Conservation (phyloP, 768 basidiomycete genomes). For the Erythrobasidium yunnanense region DNA sequence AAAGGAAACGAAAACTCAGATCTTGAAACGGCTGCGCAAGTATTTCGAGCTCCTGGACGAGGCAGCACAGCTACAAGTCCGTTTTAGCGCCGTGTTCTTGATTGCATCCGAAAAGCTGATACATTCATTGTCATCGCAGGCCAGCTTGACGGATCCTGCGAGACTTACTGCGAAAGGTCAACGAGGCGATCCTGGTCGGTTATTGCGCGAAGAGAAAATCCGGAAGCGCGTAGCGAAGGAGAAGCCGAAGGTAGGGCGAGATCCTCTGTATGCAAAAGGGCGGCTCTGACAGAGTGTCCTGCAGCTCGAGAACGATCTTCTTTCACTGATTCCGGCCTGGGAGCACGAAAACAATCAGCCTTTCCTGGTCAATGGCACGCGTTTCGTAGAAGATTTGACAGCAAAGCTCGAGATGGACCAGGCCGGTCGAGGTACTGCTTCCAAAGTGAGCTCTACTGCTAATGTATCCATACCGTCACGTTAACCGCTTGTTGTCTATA, state of each 20-base stretch:
- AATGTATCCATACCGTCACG: background rate
- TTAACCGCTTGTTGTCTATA: background rate
- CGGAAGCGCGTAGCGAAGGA: slow-evolving; percentile 82
- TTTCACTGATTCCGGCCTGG: slow-evolving; percentile 69
- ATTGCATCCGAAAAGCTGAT: too few relatives aligned
- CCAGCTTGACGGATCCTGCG: slow-evolving; percentile 66
- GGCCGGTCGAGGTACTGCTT: slow-evolving; percentile 62
- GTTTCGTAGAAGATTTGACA: slow-evolving; percentile 66
- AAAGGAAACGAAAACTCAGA: slow-evolving; percentile 60
- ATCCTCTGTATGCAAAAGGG: background rate
- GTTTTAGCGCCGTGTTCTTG: slow-evolving; percentile 4
- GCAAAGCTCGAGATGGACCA: slow-evolving; percentile 55
- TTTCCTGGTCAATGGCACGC: slow-evolving; percentile 75
- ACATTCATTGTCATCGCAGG: too few relatives aligned
- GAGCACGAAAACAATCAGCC: slow-evolving; percentile 61
- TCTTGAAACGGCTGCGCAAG: slow-evolving; percentile 65
- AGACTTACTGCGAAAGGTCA: slow-evolving; percentile 69
- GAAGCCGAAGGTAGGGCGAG: slow-evolving; percentile 66
- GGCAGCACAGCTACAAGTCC: slow-evolving; percentile 65
- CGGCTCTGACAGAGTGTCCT: background rate
- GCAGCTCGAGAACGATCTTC: slow-evolving; percentile 79
- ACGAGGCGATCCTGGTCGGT: slow-evolving; percentile 63
- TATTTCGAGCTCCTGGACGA: slow-evolving; percentile 87
- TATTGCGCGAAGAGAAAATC: slow-evolving; percentile 93
- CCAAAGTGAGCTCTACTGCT: background rate